phyloP scores from a whole-genome alignment of 805 yeast genomes.

The Candida orba region DNA sequence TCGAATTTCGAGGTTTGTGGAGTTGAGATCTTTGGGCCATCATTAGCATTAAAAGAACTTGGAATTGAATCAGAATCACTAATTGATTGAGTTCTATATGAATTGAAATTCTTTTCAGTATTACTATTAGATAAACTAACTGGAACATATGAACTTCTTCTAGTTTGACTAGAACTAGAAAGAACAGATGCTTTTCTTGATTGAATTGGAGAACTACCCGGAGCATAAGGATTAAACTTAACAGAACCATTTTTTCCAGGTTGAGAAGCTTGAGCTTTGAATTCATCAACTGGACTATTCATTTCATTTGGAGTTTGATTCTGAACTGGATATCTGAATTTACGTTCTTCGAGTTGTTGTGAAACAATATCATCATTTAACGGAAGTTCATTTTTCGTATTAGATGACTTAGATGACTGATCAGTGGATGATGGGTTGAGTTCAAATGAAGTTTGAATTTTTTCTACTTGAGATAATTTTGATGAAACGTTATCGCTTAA shows the following conservation, averaged over 20 bases:
- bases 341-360: too few species aligned
- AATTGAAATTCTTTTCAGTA: constrained; percentile 4
- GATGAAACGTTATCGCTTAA: too few species aligned
- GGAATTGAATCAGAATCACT: constrained; percentile 1
- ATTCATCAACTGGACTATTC: background rate
- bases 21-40: constrained; percentile 1
- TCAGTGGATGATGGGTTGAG: too few species aligned
- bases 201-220: background rate
- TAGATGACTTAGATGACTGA: too few species aligned
- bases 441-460: too few species aligned
- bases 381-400: too few species aligned
- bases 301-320: background rate
- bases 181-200: background rate
- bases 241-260: background rate
- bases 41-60: constrained; percentile 4
- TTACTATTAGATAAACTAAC: background rate
- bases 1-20: constrained; percentile 8
- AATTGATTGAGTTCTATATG: constrained; percentile 4
- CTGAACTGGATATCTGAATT: background rate
- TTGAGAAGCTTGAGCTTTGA: background rate
- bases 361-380: too few species aligned
- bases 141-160: constrained; percentile 6
- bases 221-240: background rate
- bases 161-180: background rate
- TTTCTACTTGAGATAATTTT: too few species aligned